A percentile compares a stretch with the other conserved stretches of the same genome.
phyloP scores from a whole-genome alignment of 73 alveolate genomes.

The Symbiodinium natans region DNA sequence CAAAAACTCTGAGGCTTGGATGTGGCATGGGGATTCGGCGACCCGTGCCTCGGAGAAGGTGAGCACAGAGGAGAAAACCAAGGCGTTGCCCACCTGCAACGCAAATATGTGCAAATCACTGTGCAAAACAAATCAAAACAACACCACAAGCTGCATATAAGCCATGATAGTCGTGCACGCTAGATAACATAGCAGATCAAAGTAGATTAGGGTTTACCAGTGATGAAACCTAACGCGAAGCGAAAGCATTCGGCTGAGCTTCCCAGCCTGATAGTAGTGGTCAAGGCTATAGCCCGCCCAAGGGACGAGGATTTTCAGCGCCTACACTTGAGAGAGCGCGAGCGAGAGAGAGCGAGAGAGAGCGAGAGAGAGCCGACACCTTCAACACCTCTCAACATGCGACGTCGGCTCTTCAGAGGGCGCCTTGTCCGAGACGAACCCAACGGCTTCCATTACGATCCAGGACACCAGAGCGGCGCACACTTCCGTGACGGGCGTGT shows the following conservation, averaged over 20 bases:
- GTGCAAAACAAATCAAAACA: too few relatives aligned
- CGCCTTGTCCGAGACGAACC: slow-evolving; percentile 29
- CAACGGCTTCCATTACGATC: slow-evolving; percentile 11
- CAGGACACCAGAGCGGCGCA: slow-evolving; percentile 4
- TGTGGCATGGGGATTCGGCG: too few relatives aligned
- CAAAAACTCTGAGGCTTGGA: too few relatives aligned
- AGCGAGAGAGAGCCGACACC: not conserved
- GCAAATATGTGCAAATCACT: too few relatives aligned
- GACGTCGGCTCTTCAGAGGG: too few relatives aligned
- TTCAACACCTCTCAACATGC: too few relatives aligned
- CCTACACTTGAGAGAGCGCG: not conserved
- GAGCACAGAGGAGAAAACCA: slow-evolving; percentile 17
- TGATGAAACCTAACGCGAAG: too few relatives aligned
- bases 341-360: not conserved
- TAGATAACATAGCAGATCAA: too few relatives aligned
- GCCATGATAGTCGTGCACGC: too few relatives aligned
- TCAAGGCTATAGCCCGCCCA: slow-evolving; percentile 46
- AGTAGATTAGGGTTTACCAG: too few relatives aligned
- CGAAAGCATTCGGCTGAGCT: too few relatives aligned
- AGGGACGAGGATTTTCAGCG: not conserved
- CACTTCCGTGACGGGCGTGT: not conserved
- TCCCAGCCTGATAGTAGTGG: slow-evolving; percentile 7
- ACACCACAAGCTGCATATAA: too few relatives aligned
- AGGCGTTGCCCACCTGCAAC: slow-evolving; percentile 26
- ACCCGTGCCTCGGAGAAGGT: slow-evolving; percentile 19